These are phyloP conservation scores for Aspergillus neoniger DNA, from an alignment of 2,329 filamentous ascomycete genomes.

Conservation along the genomic window DNA sequence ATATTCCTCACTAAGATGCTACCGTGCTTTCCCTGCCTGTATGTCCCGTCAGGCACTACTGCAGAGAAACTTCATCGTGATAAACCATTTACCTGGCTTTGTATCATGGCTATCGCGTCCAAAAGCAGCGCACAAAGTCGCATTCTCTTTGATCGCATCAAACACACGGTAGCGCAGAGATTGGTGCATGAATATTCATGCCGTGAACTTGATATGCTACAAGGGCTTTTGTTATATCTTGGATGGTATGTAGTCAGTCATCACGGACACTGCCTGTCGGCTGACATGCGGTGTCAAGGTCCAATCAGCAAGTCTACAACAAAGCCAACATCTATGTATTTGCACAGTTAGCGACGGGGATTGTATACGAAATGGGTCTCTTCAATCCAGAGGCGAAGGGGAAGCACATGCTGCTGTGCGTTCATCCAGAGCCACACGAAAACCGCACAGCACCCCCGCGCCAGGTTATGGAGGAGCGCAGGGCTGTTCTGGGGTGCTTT, in stretches of 20 bases:
- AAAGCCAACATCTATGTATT: slow-evolving; percentile 19
- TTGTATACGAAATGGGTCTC: slow-evolving; percentile 20
- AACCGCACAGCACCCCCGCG: background rate
- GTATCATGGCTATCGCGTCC: slow-evolving; percentile 51
- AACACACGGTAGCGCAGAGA: slow-evolving; percentile 48
- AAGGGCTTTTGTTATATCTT: slow-evolving; percentile 52
- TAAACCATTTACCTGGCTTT: slow-evolving; percentile 54
- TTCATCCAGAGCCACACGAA: slow-evolving; percentile 4
- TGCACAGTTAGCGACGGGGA: slow-evolving; percentile 6
- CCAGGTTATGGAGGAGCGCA: slow-evolving; percentile 52
- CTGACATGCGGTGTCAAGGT: slow-evolving; percentile 1
- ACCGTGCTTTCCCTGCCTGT: slow-evolving; percentile 50
- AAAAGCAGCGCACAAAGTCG: slow-evolving; percentile 46
- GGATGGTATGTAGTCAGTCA: slow-evolving; percentile 40
- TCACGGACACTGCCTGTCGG: background rate
- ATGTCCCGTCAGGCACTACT: slow-evolving; percentile 36
- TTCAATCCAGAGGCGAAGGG: slow-evolving; percentile 10
- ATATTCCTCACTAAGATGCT: slow-evolving; percentile 49
- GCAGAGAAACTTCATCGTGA: slow-evolving; percentile 44
- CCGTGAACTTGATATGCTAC: slow-evolving; percentile 51
- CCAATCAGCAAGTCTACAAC: slow-evolving; percentile 15
- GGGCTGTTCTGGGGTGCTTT: slow-evolving; percentile 55
- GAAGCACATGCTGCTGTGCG: slow-evolving; percentile 11
- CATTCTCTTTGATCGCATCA: slow-evolving; percentile 44
- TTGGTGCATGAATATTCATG: slow-evolving; percentile 50